These are phyloP conservation scores for Calycina herbarum DNA, from an alignment of 2,329 filamentous ascomycete species.

Conservation along the genomic window DNA sequence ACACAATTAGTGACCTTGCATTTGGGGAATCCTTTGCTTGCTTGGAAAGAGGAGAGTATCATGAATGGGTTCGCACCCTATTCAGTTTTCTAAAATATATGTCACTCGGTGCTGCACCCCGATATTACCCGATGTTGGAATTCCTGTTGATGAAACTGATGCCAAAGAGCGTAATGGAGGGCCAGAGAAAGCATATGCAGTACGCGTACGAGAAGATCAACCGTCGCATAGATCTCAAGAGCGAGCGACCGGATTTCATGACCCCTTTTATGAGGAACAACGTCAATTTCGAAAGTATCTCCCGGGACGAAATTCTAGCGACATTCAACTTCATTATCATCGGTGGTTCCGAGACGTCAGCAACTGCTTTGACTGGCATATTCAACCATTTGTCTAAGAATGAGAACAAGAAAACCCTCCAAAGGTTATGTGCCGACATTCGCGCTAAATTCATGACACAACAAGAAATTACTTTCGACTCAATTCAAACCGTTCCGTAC, in stretches of 20 bases:
- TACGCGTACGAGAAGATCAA: slow-evolving; percentile 37
- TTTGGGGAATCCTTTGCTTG: slow-evolving; percentile 46
- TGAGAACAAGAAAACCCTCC: neutral
- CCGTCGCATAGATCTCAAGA: neutral
- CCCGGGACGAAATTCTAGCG: neutral
- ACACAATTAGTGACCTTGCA: slow-evolving; percentile 44
- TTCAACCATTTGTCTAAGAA: slow-evolving; percentile 4
- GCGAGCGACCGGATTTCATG: neutral
- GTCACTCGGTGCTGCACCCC: slow-evolving; percentile 37
- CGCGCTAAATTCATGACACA: slow-evolving; percentile 3
- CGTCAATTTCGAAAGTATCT: slow-evolving; percentile 33
- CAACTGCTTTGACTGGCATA: slow-evolving; percentile 9
- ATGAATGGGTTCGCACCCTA: slow-evolving; percentile 33
- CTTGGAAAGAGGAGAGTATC: slow-evolving; percentile 38
- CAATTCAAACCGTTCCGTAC: slow-evolving; percentile 6
- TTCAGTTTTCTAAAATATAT: slow-evolving; percentile 35
- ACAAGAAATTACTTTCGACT: slow-evolving; percentile 2
- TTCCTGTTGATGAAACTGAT: slow-evolving; percentile 33
- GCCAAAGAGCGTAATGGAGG: slow-evolving; percentile 32
- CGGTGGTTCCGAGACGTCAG: slow-evolving; percentile 14
- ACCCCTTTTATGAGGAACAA: slow-evolving; percentile 29
- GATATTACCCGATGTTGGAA: slow-evolving; percentile 32
- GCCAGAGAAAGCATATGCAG: slow-evolving; percentile 38
- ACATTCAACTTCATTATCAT: neutral
- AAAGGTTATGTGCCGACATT: slow-evolving; percentile 13